Percentiles rank a stretch among this genome's conserved stretches.
Conservation (phyloP, 306 rosid species). For the Trifolium pratense region DNA sequence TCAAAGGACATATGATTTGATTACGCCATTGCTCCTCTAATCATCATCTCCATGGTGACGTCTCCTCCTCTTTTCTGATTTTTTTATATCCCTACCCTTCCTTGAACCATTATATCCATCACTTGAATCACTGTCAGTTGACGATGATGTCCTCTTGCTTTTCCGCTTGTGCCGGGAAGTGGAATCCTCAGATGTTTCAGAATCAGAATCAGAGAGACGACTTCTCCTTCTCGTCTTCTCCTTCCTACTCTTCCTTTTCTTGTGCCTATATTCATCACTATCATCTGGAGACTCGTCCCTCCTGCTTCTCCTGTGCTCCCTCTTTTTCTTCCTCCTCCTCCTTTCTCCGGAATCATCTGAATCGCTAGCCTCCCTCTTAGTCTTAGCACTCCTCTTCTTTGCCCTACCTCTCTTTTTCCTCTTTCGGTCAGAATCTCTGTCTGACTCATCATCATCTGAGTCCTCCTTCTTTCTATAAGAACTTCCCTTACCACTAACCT, state of each 20-base stretch:
- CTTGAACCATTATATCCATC: conserved; percentile 56
- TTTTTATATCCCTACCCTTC: conserved; percentile 62
- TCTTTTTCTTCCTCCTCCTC: conserved; percentile 63
- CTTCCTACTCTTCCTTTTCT: conserved; percentile 52
- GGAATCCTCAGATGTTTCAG: conserved; percentile 70
- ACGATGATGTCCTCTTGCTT: conserved; percentile 58
- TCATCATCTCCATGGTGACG: conserved; percentile 51
- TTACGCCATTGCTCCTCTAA: conserved; percentile 42
- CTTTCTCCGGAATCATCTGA: conserved; percentile 67
- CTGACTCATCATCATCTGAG: conserved; percentile 54
- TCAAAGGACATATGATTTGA: conserved; percentile 4
- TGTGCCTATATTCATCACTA: conserved; percentile 40
- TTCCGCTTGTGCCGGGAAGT: conserved; percentile 52
- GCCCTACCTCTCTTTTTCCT: conserved; percentile 83
- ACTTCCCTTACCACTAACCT: conserved; percentile 48
- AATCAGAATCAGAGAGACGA: conserved; percentile 61
- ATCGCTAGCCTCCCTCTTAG: conserved; percentile 60
- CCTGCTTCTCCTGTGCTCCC: conserved; percentile 57
- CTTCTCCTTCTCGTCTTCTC: conserved; percentile 77
- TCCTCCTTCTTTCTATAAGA: conserved; percentile 53
- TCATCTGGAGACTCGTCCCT: conserved; percentile 48
- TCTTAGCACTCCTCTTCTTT: conserved; percentile 71
- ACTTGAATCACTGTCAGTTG: conserved; percentile 56
- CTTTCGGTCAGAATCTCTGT: conserved; percentile 56
- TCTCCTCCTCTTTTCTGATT: conserved; percentile 68